A percentile compares a stretch with the other conserved stretches of the same genome.
phyloP scores from a whole-genome alignment of 108 stramenopile genomes.

The Skeletonema potamos region DNA sequence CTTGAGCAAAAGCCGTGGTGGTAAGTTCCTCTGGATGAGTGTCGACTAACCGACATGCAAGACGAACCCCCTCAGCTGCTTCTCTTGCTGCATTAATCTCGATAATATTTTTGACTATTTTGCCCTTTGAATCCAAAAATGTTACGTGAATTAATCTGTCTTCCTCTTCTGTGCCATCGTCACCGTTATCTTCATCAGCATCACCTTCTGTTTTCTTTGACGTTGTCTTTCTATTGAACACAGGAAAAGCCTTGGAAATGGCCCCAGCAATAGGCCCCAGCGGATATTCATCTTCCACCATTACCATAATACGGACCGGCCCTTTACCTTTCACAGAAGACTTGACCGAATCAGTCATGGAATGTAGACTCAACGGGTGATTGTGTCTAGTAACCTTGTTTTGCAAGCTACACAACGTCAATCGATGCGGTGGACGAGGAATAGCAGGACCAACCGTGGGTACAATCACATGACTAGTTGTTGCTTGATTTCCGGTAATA shows the following conservation, averaged over 20 bases:
- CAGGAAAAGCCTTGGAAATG: conserved; percentile 67
- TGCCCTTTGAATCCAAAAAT: conserved; percentile 31
- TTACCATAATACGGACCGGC: conserved; percentile 24
- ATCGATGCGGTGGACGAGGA: conserved; percentile 37
- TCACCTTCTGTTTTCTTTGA: neutral
- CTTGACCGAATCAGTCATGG: conserved; percentile 53
- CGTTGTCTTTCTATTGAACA: conserved; percentile 53
- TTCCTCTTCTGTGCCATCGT: conserved; percentile 17
- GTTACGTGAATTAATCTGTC: conserved; percentile 24
- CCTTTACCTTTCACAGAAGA: neutral
- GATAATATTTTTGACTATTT: conserved; percentile 18
- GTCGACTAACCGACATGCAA: conserved; percentile 63
- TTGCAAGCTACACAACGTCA: conserved; percentile 29
- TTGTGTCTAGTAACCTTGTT: conserved; percentile 57
- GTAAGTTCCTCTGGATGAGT: conserved; percentile 54
- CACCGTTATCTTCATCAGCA: conserved; percentile 7
- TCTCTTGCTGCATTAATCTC: conserved; percentile 38
- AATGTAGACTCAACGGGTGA: conserved; percentile 70
- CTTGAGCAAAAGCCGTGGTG: conserved; percentile 48
- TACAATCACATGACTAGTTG: conserved; percentile 18
- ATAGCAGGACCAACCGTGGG: conserved; percentile 42
- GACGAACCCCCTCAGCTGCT: conserved; percentile 50
- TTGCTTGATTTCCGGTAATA: neutral
- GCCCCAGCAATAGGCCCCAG: conserved; percentile 43
- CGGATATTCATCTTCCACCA: conserved; percentile 25